Evolutionary conservation across 225 moss, liverwort and hornwort species (phyloP).

Genomic region (Marchantia paleacea): DNA sequence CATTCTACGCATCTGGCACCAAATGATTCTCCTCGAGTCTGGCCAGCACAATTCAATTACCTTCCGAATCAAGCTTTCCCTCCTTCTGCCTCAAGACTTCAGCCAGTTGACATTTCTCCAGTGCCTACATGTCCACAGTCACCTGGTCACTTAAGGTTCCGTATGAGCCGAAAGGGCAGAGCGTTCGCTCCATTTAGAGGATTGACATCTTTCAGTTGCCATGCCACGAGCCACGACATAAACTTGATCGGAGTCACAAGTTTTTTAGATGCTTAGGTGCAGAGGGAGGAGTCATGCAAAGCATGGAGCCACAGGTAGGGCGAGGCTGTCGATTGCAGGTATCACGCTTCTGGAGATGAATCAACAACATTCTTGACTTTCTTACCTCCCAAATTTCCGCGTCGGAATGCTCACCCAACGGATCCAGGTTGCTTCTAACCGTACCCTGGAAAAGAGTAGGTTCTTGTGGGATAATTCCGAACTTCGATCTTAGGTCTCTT

Average conservation of each 20-base stretch:
- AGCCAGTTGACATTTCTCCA: slow-evolving; percentile 35
- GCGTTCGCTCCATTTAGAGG: no score
- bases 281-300: neutral
- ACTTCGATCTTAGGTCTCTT: slow-evolving; percentile 61
- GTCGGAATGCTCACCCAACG: slow-evolving; percentile 64
- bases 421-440: slow-evolving; percentile 72
- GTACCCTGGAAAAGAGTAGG: slow-evolving; percentile 79
- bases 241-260: no score
- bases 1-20: neutral
- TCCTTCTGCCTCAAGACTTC: slow-evolving; percentile 21
- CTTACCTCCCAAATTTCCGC: slow-evolving; percentile 68
- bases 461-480: slow-evolving; percentile 75
- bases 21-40: neutral
- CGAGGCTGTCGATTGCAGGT: neutral
- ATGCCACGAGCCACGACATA: no score
- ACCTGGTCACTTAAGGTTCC: neutral
- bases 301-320: neutral
- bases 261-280: no score
- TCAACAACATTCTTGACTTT: no score
- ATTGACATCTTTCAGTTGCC: neutral
- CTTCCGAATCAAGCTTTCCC: slow-evolving; percentile 31
- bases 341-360: neutral
- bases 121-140: slow-evolving; percentile 14
- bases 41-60: slow-evolving; percentile 20
- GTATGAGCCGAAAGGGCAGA: neutral